Base-by-base conservation (phyloP, 805 yeast genomes). In the Sungouiozyma ichnusensis region DNA sequence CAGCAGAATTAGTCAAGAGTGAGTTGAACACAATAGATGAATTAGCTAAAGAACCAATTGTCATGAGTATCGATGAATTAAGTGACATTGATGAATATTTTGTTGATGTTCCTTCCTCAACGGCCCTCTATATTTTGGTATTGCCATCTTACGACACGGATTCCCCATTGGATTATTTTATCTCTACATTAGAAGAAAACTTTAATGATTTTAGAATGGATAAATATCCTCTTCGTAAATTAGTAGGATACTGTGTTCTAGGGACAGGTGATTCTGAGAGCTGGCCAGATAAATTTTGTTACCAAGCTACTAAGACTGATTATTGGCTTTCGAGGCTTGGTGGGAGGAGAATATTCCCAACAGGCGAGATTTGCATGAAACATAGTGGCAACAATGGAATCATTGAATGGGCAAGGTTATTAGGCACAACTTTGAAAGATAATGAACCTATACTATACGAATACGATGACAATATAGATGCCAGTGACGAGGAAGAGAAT, bases 91-190 rank as follows among this genome's bases (percentile, higher is more conserved):
- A 88, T 53, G 82, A 82, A 44, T 87, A 75, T 59, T 87, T 87
- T 57, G 68, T 85, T 37, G 73, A 72, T 39, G 70, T 77, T 9
- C 94, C 94, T 4, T 50, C 54, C 24, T 60, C 60, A 3, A 72
- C 77, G 42, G 63, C 74, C 34, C 63, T 85, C 11, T 87, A 85
- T 53, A 57, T 88, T 32, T 49, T 87, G 44, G 85, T 87, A 14
- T 67, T 87, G 27, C 97, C 97, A 1, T 85, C 95, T 0, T 87
- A 87, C 57, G 96, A 86, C 49, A 83, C 88, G 0, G 97, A 87
- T 59, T 84, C 94, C 1, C 96, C 97, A 13, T 71, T 88, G 27
- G 97, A 87, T 60, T 88, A 77, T 56, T 85, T 86, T 60, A 65
- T 87, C 43, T 94, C 85, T 52, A 78, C 84, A 36, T 67, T 87